Evolutionary conservation across 345 rosid species (phyloP).

Genomic region (Populus deltoides): DNA sequence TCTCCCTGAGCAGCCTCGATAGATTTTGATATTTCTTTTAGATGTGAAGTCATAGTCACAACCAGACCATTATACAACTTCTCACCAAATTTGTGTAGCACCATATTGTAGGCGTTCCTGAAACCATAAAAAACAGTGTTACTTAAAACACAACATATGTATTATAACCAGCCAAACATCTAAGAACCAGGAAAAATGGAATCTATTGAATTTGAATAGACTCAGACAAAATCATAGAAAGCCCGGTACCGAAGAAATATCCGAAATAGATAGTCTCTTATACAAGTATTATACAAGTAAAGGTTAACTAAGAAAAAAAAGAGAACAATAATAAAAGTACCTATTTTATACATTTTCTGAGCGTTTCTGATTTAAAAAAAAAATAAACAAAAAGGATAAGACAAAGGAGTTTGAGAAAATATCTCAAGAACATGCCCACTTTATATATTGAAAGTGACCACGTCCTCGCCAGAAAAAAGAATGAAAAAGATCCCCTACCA

Average conservation of each 20-base stretch:
- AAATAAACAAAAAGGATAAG: neutral
- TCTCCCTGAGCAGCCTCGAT: constrained; percentile 95
- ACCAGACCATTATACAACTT: constrained; percentile 80
- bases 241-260: too few relatives aligned
- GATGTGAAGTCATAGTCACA: constrained; percentile 83
- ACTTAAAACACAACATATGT: neutral
- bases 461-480: neutral
- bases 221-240: neutral
- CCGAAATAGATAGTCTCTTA: too few relatives aligned
- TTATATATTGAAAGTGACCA: too few relatives aligned
- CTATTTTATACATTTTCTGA: neutral
- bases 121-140: constrained; percentile 7
- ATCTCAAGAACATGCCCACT: neutral
- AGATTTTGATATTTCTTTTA: constrained; percentile 68
- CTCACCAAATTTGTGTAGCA: constrained; percentile 93
- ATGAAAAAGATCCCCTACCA: neutral
- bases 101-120: constrained; percentile 99
- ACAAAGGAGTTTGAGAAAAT: neutral
- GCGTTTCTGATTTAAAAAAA: neutral
- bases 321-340: too few relatives aligned
- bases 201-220: neutral
- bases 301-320: too few relatives aligned
- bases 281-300: too few relatives aligned
- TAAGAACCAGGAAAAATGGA: neutral
- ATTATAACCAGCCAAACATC: neutral